Evolutionary conservation across 2,329 filamentous ascomycete genomes (phyloP).

Genomic region (Ophiostoma angusticollis): DNA sequence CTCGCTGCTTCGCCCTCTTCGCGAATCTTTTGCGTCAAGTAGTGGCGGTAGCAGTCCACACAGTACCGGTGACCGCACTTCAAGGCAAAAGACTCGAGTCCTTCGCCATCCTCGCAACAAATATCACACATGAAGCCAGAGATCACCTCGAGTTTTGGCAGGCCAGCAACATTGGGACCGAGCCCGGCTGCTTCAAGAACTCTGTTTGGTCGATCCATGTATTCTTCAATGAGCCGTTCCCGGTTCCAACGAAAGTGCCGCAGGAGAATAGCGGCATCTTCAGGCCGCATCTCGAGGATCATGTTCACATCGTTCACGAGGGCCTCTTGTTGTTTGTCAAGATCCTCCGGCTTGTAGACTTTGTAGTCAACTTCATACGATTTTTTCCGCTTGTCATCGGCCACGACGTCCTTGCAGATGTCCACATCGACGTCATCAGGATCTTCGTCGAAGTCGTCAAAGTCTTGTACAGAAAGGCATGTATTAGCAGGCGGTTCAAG

Average conservation of each 20-base stretch:
- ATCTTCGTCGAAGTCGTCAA: conserved; percentile 45
- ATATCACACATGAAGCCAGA: conserved; percentile 85
- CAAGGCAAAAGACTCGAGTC: conserved; percentile 77
- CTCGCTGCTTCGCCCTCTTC: conserved; percentile 91
- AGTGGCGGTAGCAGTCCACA: conserved; percentile 82
- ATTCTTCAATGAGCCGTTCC: conserved; percentile 84
- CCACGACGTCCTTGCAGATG: conserved; percentile 49
- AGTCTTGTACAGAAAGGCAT: conserved; percentile 15
- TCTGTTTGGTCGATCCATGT: conserved; percentile 78
- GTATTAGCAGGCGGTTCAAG: too few species aligned
- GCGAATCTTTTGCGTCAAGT: conserved; percentile 82
- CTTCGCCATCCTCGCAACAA: conserved; percentile 78
- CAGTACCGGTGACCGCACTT: conserved; percentile 93
- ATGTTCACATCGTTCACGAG: conserved; percentile 84
- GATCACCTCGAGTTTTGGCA: conserved; percentile 56
- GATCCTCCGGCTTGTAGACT: conserved; percentile 67
- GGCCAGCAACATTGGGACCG: conserved; percentile 46
- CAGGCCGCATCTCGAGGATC: conserved; percentile 78
- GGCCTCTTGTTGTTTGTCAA: conserved; percentile 71
- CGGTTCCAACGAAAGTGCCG: conserved; percentile 93
- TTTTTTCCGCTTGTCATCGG: conserved; percentile 52
- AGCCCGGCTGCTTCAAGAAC: conserved; percentile 77
- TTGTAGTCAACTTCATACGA: conserved; percentile 77
- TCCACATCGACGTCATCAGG: conserved; percentile 40
- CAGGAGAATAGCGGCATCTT: conserved; percentile 81